Evolutionary conservation across 192 early-diverging fungal species (phyloP).

Genomic region (Podila clonocystis): DNA sequence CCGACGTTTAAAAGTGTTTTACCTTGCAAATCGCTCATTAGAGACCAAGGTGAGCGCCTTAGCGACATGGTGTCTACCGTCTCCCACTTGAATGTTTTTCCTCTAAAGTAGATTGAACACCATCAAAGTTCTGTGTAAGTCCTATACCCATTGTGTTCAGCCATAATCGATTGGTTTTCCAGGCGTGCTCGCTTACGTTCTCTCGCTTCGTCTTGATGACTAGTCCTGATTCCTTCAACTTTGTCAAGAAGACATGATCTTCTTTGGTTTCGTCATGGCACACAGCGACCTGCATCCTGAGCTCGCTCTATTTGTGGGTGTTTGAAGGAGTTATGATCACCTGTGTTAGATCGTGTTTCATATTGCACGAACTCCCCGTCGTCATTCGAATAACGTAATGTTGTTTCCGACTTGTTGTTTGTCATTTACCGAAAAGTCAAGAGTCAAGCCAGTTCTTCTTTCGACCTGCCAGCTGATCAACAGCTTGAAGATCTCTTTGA

Average conservation of each 20-base stretch:
- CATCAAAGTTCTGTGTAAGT: neutral
- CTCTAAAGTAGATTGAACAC: conserved; percentile 26
- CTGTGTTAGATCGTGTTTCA: neutral
- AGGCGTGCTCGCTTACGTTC: conserved; percentile 50
- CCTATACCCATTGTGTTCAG: too few relatives aligned
- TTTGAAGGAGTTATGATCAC: neutral
- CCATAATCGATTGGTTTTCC: neutral
- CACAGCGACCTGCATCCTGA: conserved; percentile 61
- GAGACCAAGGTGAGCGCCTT: conserved; percentile 55
- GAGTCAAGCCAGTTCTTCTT: conserved; percentile 30
- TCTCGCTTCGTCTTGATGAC: conserved; percentile 60
- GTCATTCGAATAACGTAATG: neutral
- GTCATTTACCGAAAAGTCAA: conserved; percentile 44
- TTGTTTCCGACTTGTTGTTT: neutral
- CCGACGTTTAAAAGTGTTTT: conserved; percentile 4
- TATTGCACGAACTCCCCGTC: neutral
- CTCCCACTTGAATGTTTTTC: conserved; percentile 53
- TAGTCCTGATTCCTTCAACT: conserved; percentile 63
- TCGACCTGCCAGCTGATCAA: conserved; percentile 54
- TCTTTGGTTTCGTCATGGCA: conserved; percentile 62
- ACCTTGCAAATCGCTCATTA: conserved; percentile 56
- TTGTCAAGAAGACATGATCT: conserved; percentile 72
- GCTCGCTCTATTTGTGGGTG: conserved; percentile 43
- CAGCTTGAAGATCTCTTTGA: conserved; percentile 69
- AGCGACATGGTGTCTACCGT: conserved; percentile 54